Conservation (phyloP, 805 yeast genomes). For the Zygosaccharomyces kombuchaensis region DNA sequence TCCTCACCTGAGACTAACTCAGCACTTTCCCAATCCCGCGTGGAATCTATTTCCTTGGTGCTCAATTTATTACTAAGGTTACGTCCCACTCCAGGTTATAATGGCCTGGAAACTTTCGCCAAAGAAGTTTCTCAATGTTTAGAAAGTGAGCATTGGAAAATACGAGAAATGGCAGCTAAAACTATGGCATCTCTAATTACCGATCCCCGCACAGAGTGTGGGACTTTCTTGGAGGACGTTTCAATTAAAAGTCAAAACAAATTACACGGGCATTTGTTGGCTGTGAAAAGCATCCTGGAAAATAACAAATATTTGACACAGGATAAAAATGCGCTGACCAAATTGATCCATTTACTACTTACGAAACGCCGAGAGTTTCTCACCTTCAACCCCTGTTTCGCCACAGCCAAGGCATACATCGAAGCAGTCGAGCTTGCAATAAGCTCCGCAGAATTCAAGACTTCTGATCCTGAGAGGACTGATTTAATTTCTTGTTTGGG, state of each 20-base stretch:
- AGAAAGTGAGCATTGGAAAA: constrained; percentile 63
- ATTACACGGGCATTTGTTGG: constrained; percentile 58
- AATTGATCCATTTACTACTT: constrained; percentile 3
- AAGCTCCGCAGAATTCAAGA: constrained; percentile 1
- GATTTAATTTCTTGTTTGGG: constrained; percentile 28
- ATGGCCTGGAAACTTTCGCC: constrained; percentile 50
- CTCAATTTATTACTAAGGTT: constrained; percentile 67
- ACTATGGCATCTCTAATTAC: constrained; percentile 52
- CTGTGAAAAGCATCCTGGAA: constrained; percentile 38
- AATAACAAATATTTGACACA: background rate
- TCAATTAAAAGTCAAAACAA: constrained; percentile 38
- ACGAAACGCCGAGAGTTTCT: constrained; percentile 4
- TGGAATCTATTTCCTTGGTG: constrained; percentile 70
- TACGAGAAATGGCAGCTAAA: constrained; percentile 82
- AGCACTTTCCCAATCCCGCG: constrained; percentile 22
- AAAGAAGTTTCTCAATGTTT: constrained; percentile 47
- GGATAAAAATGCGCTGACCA: background rate
- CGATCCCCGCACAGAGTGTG: constrained; percentile 31
- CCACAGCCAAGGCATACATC: constrained; percentile 36
- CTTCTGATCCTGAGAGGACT: background rate
- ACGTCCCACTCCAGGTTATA: constrained; percentile 54
- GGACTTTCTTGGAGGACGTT: constrained; percentile 24
- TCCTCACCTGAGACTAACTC: constrained; percentile 10
- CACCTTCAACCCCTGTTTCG: constrained; percentile 22
- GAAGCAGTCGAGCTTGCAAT: constrained; percentile 23